Base-by-base conservation (phyloP, 2,329 filamentous ascomycete genomes). In the Fusarium sp. region DNA sequence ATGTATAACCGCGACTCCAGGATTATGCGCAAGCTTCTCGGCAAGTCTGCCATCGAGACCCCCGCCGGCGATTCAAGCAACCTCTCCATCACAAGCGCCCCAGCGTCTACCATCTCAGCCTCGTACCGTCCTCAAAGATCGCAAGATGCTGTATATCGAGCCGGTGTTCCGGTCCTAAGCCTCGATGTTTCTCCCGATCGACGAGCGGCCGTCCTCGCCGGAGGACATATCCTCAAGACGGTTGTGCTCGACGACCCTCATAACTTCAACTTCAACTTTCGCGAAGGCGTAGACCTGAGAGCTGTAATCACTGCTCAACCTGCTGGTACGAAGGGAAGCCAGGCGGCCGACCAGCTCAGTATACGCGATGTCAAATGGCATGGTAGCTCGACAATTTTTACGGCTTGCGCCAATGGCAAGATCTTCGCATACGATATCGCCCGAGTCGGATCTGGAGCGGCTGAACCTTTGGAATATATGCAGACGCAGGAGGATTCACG, bases 341-440 rank as follows among this genome's bases (percentile, higher is more conserved):
- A 80, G 20, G 76, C 75, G 10, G 78, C 80, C 18, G 88, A 91
- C 63, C 88, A 90, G 76, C 81, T 91, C 49, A 89, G 88, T 36
- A 90, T 91, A 66, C 86, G 86, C 69, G 87, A 90, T 64, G 87
- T 89, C 50, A 88, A 87, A 74, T 88, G 88, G 84, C 82, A 86
- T 31, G 82, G 80, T 58, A 82, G 84, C 65, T 83, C 84, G 15
- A 85, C 83, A 38, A 84, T 91, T 55, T 88, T 90, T 69, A 91
- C 89, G 0, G 89, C 89, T 4, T 90, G 88, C 73, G 85, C 86
- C 50, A 88, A 86, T 63, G 89, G 89, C 72, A 88, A 88, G 76
- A 89, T 91, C 69, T 90, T 90, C 64, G 82, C 87, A 63, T 91
- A 91, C 72, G 88, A 91, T 75, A 75, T 91, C 18, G 81, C 81